Base-by-base conservation (phyloP, 148 eudicot species). In the Diospyros lotus region DNA sequence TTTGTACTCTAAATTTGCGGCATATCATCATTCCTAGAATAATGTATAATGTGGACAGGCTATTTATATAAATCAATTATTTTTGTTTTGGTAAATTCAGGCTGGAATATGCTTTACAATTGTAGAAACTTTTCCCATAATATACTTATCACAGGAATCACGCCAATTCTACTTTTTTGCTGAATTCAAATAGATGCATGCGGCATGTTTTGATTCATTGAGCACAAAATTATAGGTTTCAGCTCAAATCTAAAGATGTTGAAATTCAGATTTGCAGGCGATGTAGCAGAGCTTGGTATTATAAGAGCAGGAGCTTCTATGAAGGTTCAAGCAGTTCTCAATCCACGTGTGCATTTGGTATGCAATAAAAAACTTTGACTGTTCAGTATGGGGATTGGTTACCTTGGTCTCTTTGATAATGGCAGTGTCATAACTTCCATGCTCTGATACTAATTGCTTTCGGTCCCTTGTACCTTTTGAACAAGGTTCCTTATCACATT, bases 281-380 rank as follows among this genome's bases (percentile, higher is more conserved):
- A 93, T 83, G 65, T 77, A 67, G 91, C 93, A 46, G 93, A 90
- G 84, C 90, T 93, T 68, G 96, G 96, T 67, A 87, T 93, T 82
- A 91, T 93, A 58, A 85, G 98, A 76, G 83, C 84, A 66, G 98
- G 98, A 43, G 72, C 64, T 76, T 85, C 73, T 58, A 88, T 86
- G 89, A 90, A 88, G 80, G 85, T 94, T 87, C 84, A 88, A 80
- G 86, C 92, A 43, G 84, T 81, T 75, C 58, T 94, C 68, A 83
- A 85, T 83, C 88, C 96, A 61, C 93, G 98, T 39, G 92, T 90
- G 66, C 91, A 94, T 84, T 84, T 94, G 98, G 98, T 94, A 87
- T 70, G 85, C 66, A 58, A 17, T 72, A 68, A 68, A 15, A 45
- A 56, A 43, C 71, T 18, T 28, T 58, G 18, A 11, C 15, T 68